phyloP scores from a whole-genome alignment of 1,139 yeast genomes.

The Petasospora fabianii region DNA sequence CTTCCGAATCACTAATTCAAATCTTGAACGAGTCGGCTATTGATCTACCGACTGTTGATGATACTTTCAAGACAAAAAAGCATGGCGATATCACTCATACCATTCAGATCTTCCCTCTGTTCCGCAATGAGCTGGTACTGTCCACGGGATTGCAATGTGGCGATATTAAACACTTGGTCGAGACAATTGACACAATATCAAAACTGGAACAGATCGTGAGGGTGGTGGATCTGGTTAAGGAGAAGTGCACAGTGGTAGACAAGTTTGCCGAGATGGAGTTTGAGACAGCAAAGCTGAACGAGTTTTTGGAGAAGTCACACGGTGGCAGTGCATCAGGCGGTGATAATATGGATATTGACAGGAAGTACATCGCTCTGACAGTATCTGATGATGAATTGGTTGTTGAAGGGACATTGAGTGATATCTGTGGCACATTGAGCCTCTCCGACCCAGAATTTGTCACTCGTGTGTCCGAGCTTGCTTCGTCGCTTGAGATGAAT shows the following conservation, averaged over 20 bases:
- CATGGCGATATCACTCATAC: slow-evolving; percentile 2
- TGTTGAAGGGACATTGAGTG: slow-evolving; percentile 1
- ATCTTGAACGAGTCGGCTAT: slow-evolving; percentile 3
- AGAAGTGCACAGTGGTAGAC: slow-evolving; percentile 11
- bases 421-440: neutral
- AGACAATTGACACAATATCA: neutral
- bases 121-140: slow-evolving; percentile 8
- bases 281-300: slow-evolving; percentile 9
- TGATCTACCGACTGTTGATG: slow-evolving; percentile 6
- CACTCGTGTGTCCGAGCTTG: neutral
- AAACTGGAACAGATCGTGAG: slow-evolving; percentile 2
- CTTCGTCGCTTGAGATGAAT: too few species aligned
- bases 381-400: slow-evolving; percentile 7
- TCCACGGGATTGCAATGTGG: slow-evolving; percentile 4
- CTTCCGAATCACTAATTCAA: slow-evolving; percentile 2
- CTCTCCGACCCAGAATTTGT: neutral
- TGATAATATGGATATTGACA: slow-evolving; percentile 9
- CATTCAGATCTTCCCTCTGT: slow-evolving; percentile 10
- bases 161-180: slow-evolving; percentile 2
- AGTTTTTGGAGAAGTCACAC: slow-evolving; percentile 7
- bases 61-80: slow-evolving; percentile 7
- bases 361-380: slow-evolving; percentile 3
- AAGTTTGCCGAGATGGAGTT: slow-evolving; percentile 13
- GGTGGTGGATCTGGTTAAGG: slow-evolving; percentile 1
- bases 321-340: neutral